These are phyloP conservation scores for Grosmannia penicillata DNA, from an alignment of 2,329 filamentous ascomycete species.

Conservation along the genomic window DNA sequence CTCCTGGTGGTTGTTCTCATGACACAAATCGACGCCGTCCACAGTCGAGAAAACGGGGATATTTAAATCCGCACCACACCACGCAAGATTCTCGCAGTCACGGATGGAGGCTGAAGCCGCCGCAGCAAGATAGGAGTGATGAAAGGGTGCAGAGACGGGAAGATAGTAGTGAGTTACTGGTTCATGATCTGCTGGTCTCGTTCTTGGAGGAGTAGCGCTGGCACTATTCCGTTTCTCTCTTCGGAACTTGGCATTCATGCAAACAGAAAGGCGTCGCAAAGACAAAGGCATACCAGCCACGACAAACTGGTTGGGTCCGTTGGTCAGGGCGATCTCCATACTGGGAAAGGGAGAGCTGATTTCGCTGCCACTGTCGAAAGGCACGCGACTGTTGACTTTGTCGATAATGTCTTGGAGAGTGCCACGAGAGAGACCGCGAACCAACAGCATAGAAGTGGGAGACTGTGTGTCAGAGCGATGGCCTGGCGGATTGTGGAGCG, in stretches of 20 bases:
- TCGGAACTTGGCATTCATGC: constrained; percentile 92
- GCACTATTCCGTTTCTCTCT: too few species aligned
- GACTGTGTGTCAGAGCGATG: constrained; percentile 81
- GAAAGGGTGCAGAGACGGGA: too few species aligned
- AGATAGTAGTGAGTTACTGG: too few species aligned
- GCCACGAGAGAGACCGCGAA: constrained; percentile 75
- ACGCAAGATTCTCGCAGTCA: too few species aligned
- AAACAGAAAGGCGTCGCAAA: constrained; percentile 85
- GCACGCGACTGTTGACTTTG: constrained; percentile 91
- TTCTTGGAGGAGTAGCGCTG: too few species aligned
- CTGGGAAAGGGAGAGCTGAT: too few species aligned
- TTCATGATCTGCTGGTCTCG: too few species aligned
- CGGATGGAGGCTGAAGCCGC: too few species aligned
- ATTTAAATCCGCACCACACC: too few species aligned
- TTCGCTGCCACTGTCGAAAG: constrained; percentile 80
- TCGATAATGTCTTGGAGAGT: constrained; percentile 95
- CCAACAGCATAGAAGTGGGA: constrained; percentile 94
- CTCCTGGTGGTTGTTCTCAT: constrained; percentile 61
- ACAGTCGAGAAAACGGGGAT: constrained; percentile 89
- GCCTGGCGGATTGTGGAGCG: too few species aligned
- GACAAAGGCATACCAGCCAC: constrained; percentile 94
- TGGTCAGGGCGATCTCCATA: constrained; percentile 88
- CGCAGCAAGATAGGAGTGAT: too few species aligned
- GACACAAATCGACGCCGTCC: constrained; percentile 78
- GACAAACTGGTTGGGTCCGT: constrained; percentile 93